These are phyloP conservation scores for Coemansia sp. DNA, from an alignment of 192 early-diverging fungal genomes.

Conservation along the genomic window DNA sequence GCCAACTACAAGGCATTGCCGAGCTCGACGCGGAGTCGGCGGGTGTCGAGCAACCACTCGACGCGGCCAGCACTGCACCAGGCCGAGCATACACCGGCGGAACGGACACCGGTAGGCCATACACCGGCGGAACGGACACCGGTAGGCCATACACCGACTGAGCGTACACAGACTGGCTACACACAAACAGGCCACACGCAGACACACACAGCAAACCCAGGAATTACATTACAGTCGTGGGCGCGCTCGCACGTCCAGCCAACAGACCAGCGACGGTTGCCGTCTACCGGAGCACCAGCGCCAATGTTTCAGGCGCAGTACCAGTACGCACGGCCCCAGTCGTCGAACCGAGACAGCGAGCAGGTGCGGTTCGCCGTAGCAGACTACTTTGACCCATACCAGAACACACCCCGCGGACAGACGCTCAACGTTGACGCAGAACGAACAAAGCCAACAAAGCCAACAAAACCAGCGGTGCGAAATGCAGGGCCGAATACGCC, in stretches of 20 bases:
- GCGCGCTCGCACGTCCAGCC: constrained; percentile 31
- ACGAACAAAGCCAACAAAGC: neutral
- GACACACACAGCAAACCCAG: constrained; percentile 1
- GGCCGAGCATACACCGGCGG: constrained; percentile 10
- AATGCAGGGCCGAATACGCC: constrained; percentile 15
- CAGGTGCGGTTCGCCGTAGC: constrained; percentile 30
- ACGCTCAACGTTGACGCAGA: constrained; percentile 27
- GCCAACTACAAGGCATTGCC: constrained; percentile 40
- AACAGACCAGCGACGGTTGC: constrained; percentile 7
- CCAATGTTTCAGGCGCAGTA: constrained; percentile 40
- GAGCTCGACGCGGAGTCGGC: constrained; percentile 48
- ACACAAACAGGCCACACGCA: neutral
- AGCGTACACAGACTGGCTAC: no score
- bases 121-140: no score
- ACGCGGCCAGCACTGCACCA: constrained; percentile 41
- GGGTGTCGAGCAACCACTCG: constrained; percentile 35
- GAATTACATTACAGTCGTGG: constrained; percentile 51
- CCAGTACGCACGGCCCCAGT: constrained; percentile 35
- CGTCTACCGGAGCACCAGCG: neutral
- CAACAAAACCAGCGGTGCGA: constrained; percentile 10
- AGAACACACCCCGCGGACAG: constrained; percentile 28
- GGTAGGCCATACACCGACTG: no score
- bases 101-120: no score
- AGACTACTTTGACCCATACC: constrained; percentile 54
- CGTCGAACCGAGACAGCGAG: constrained; percentile 12